These are phyloP conservation scores for Zalerion maritima DNA, from an alignment of 495 filamentous ascomycete species.

Conservation along the genomic window DNA sequence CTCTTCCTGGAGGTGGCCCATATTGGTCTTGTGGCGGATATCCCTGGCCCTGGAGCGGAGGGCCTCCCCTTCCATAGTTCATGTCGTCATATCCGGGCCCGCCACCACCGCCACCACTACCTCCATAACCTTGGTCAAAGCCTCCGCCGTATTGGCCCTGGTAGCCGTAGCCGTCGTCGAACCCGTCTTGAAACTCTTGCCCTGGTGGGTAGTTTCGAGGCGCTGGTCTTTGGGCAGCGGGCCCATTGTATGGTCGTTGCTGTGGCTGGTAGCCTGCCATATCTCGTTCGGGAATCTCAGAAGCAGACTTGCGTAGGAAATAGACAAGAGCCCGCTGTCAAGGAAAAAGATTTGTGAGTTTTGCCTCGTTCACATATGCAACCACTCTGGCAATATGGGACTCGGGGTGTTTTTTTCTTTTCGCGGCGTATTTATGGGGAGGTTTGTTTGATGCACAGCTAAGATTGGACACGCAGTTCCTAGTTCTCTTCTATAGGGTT, in stretches of 20 bases:
- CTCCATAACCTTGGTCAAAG: constrained; percentile 21
- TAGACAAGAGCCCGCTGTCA: constrained; percentile 4
- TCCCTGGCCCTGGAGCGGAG: constrained; percentile 31
- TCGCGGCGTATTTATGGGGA: no score
- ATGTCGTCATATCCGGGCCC: constrained; percentile 38
- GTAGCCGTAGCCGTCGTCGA: constrained; percentile 34
- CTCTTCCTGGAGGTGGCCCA: constrained; percentile 26
- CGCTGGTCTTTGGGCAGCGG: constrained; percentile 32
- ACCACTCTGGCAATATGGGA: no score
- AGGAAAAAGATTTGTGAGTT: constrained; percentile 3
- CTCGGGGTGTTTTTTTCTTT: no score
- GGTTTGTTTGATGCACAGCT: no score
- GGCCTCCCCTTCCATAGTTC: constrained; percentile 30
- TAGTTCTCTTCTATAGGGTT: no score
- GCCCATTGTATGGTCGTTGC: constrained; percentile 33
- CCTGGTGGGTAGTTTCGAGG: constrained; percentile 31
- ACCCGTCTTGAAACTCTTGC: constrained; percentile 33
- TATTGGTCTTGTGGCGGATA: constrained; percentile 39
- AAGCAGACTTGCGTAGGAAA: not conserved
- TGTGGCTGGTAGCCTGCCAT: constrained; percentile 29
- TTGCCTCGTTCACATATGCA: constrained; percentile 5
- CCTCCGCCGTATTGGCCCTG: constrained; percentile 14
- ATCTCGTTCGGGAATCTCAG: not conserved
- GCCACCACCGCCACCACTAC: constrained; percentile 27
- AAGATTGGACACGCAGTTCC: no score